Evolutionary conservation across 2,329 filamentous ascomycete species (phyloP), one percentile per base, ranked within the genome.

Genomic region (Berkeleyomyces basicola): DNA sequence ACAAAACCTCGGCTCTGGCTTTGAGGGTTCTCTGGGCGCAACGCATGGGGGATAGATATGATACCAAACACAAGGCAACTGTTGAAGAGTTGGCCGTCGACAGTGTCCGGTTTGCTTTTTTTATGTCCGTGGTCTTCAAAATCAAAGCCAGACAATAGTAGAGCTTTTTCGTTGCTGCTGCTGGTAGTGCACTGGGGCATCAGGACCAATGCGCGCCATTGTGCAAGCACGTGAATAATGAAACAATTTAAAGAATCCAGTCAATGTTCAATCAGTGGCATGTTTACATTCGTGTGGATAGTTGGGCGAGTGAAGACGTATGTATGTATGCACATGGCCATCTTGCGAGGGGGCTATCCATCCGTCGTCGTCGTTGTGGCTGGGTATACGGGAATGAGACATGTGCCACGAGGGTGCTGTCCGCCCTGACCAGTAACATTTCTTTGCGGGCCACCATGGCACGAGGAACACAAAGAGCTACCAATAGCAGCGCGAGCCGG

Each of bases 81-180:
- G 31, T 46, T 39, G 40, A 43, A 39, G 16, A 57, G 39, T 61
- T 55, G 39, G 33, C 60, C 60, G 60, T 61, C 31, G 60, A 61
- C 60, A 57, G 46, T 57, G 60, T 61, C 49, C 60, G 60, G 60
- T 43, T 61, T 61, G 58, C 58, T 61, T 61, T 61, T 51, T 55
- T 59, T 53, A 2, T 7, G 31, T 39, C 39, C 16, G 7, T 59
- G 57, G 7, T 43, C 7, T 4, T n/a, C 7, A 11, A 53, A 11
- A 14, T 23, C 31, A 31, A 53, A 11, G 10, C 49, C 33, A 53
- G 49, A 23, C 33, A 9, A 14, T 10, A 43, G 42, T 14, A 43
- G n/a, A n/a, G 31, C 11, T 36, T 51, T 5, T 11, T 36, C 33
- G 10, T 9, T 23, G 3, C 7, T 51, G 16, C 33, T 51, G 47